Conservation (phyloP, 192 early-diverging fungal genomes). For the Dissophora ornata region DNA sequence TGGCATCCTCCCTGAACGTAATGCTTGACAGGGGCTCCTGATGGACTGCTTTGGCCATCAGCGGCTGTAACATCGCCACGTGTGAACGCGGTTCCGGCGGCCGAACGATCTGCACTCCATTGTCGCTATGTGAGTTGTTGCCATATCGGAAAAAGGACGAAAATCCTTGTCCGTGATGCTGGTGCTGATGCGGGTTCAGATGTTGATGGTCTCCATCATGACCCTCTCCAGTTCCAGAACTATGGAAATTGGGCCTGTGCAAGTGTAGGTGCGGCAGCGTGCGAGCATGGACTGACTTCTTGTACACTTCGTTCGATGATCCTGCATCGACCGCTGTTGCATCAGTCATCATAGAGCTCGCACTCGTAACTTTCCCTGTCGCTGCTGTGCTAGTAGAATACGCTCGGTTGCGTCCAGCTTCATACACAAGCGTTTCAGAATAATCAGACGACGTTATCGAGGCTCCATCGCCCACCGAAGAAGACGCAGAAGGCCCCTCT, state of each 20-base stretch:
- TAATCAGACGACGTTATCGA: constrained; percentile 16
- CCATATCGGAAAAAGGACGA: constrained; percentile 20
- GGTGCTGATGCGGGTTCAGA: constrained; percentile 16
- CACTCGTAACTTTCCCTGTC: too few species aligned
- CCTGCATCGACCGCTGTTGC: constrained; percentile 9
- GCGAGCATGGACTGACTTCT: constrained; percentile 24
- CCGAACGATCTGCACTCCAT: constrained; percentile 29
- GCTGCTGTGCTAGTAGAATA: constrained; percentile 1
- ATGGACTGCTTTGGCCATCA: constrained; percentile 74
- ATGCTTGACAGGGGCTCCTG: constrained; percentile 69
- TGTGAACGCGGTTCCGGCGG: constrained; percentile 55
- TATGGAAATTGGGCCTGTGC: constrained; percentile 9
- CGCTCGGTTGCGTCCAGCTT: not conserved
- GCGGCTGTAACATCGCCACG: constrained; percentile 78
- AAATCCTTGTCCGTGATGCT: constrained; percentile 11
- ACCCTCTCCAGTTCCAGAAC: constrained; percentile 2
- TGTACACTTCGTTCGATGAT: constrained; percentile 18
- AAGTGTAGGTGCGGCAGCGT: constrained; percentile 25
- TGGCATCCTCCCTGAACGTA: constrained; percentile 73
- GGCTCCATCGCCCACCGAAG: not conserved
- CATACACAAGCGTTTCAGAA: constrained; percentile 19
- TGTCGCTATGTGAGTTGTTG: constrained; percentile 22
- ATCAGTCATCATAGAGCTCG: not conserved
- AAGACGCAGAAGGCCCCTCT: not conserved
- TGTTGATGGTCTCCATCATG: constrained; percentile 28